phyloP scores from a whole-genome alignment of 1,284 basidiomycete genomes.

The Rhizoctonia solani region DNA sequence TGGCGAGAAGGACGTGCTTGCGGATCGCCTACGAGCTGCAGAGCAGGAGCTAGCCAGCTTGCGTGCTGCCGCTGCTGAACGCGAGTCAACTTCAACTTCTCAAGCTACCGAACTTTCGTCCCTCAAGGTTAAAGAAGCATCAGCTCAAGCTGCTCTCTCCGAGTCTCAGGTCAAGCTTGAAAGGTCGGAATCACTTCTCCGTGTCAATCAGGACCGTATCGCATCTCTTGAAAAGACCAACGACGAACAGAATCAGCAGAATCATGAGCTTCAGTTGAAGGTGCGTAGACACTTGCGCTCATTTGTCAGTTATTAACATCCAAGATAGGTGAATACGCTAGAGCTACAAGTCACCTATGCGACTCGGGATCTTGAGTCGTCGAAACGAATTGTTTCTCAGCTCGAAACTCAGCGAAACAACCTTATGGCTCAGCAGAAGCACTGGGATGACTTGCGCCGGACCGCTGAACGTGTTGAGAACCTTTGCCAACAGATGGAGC shows the following conservation, averaged over 20 bases:
- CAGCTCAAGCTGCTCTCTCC: conserved; percentile 69
- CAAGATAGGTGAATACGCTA: conserved; percentile 60
- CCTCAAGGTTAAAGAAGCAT: conserved; percentile 59
- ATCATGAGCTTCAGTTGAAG: conserved; percentile 59
- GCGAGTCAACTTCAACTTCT: conserved; percentile 43
- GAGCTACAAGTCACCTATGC: conserved; percentile 61
- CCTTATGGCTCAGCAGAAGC: conserved; percentile 60
- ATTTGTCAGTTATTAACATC: conserved; percentile 9
- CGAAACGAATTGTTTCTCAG: conserved; percentile 53
- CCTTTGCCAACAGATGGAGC: conserved; percentile 61
- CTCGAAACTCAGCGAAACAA: conserved; percentile 65
- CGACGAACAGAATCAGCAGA: conserved; percentile 57
- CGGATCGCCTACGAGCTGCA: conserved; percentile 59
- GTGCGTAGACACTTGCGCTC: conserved; percentile 48
- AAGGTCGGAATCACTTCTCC: conserved; percentile 65
- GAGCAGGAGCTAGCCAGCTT: conserved; percentile 68
- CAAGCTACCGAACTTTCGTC: conserved; percentile 55
- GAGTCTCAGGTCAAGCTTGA: conserved; percentile 70
- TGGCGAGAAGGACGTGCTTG: conserved; percentile 75
- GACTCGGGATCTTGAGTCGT: conserved; percentile 63
- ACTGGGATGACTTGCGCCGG: conserved; percentile 71
- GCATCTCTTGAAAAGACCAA: conserved; percentile 62
- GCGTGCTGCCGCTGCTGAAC: conserved; percentile 57
- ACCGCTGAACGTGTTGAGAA: conserved; percentile 69
- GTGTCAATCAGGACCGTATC: conserved; percentile 62